Base-by-base conservation (phyloP, 139 green algal species). In the Cymbomonas tetramitiformis region DNA sequence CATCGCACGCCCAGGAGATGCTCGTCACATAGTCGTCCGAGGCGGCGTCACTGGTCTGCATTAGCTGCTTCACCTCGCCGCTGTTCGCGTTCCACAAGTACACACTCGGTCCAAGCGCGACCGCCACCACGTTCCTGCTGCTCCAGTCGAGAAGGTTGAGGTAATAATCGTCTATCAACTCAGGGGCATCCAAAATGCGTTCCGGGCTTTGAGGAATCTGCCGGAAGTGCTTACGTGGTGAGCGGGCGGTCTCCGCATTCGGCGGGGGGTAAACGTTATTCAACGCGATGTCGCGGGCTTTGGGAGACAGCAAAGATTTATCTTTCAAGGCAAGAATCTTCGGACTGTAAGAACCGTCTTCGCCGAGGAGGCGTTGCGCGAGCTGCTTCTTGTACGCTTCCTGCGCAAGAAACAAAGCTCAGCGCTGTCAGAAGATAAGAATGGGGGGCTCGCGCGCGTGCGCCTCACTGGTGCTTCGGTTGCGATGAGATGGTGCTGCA, bases 141-240 rank as follows among this genome's bases (percentile, higher is more conserved):
- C 68, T 74, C 90, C 90, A 97, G 74, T 95, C 90, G 18, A 97
- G 69, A n/a, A 96, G 76, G 78, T 97, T 97, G 38, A 96, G 86
- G 72, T 97, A 97, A 68, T 95, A 97, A 68, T 97, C 90, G 57
- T 97, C 89, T 25, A 95, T 58, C 2, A 97, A 76, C 56, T 95
- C 89, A 15, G 90, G 90, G 9, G 90, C 89, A 56, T 96, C 88
- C 48, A 96, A 68, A 58, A 96, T 94, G 40, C 83, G 77, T 53
- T 96, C 86, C 10, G 88, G 85, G 12, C 76, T 80, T 25, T 75
- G 64, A 1, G 87, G 83, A 4, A 94, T 75, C 43, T 79, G 73
- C 24, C 83, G 64, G 61, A 85, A 84, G 33, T 73, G 52, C 62
- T 86, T 85, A 61, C 79, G 80, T 26, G 47, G n/a, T n/a, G n/a